phyloP scores from a whole-genome alignment of 2,329 filamentous ascomycete species.

The Colletotrichum costaricense region DNA sequence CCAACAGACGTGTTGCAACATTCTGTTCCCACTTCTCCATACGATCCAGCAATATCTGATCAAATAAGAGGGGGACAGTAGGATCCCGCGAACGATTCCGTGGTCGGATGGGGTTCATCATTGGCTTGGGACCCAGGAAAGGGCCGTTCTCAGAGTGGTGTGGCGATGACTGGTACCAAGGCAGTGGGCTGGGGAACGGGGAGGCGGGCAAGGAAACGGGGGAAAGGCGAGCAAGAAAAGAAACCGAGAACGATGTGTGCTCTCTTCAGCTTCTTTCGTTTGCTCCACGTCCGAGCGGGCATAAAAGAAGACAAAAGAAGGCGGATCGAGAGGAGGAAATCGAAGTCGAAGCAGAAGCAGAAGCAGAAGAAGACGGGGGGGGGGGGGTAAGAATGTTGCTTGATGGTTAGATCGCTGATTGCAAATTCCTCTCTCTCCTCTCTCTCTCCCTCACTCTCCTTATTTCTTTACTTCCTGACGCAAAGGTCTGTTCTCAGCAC shows the following conservation, averaged over 20 bases:
- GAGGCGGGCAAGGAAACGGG: neutral
- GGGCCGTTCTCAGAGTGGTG: neutral
- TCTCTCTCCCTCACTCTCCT: neutral
- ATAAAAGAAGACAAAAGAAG: neutral
- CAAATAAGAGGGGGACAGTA: constrained; percentile 15
- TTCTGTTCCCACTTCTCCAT: constrained; percentile 8
- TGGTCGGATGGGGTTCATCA: neutral
- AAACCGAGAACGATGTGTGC: neutral
- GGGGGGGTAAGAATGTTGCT: constrained; percentile 5
- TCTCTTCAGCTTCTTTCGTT: neutral
- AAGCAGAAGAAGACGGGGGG: neutral
- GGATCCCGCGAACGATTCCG: too few relatives aligned
- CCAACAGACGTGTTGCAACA: neutral
- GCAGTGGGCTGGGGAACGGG: neutral
- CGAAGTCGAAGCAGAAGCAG: neutral
- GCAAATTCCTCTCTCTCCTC: neutral
- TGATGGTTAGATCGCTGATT: neutral
- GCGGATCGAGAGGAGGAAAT: neutral
- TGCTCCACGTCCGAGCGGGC: constrained; percentile 17
- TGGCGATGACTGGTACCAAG: neutral
- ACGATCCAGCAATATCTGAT: constrained; percentile 16
- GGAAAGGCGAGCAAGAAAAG: neutral
- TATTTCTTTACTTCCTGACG: constrained; percentile 59
- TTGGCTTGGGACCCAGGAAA: neutral
- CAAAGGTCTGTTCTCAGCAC: constrained; percentile 87